Evolutionary conservation across 2,329 filamentous ascomycete species (phyloP), one percentile per base, ranked within the genome.

Genomic region (Trichoderma sp.): DNA sequence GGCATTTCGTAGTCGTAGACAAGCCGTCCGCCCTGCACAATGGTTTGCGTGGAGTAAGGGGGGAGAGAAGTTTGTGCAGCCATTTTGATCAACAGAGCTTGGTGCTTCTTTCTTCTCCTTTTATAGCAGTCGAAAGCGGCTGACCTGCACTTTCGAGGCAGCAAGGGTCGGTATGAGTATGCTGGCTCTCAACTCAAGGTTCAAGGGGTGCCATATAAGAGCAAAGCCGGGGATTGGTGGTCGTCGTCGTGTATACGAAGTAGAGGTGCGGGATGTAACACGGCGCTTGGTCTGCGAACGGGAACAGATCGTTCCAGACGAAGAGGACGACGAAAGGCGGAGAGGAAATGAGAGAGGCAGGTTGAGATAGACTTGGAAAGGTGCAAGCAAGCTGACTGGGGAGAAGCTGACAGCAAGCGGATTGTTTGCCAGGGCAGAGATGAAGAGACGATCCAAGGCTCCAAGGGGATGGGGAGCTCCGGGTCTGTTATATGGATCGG

Each of bases 401-500:
- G 52, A 56, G 15, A 12, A 10, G 14, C 9, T 7, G 51, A 54
- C 12, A 51, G 48, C 21, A 26, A 21, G 21, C 21, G 26, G 12
- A 28, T 17, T 51, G 15, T 56, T 56, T 21, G 54, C 28, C 54
- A 28, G 39, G 24, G 44, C 34, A 24, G n/a, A 1, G 34, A 60
- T 51, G 45, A 30, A 50, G 45, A 60, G 57, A 50, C 19, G 57
- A 50, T 60, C 57, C 57, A 51, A 41, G 45, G 57, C 57, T 28
- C 30, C 57, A 24, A 50, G 30, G 41, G 44, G 57, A 50, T 41
- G 44, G 57, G 57, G 45, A n/a, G 21, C 57, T 60, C 34, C 30
- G 10, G 45, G 30, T 45, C 30, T 60, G 57, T 60, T 60, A 60
- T 60, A 60, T 60, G 57, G 57, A 59, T 59, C 57, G 57, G 34